Conservation (phyloP, 495 filamentous ascomycete species). For the Lichenothelia convexa region DNA sequence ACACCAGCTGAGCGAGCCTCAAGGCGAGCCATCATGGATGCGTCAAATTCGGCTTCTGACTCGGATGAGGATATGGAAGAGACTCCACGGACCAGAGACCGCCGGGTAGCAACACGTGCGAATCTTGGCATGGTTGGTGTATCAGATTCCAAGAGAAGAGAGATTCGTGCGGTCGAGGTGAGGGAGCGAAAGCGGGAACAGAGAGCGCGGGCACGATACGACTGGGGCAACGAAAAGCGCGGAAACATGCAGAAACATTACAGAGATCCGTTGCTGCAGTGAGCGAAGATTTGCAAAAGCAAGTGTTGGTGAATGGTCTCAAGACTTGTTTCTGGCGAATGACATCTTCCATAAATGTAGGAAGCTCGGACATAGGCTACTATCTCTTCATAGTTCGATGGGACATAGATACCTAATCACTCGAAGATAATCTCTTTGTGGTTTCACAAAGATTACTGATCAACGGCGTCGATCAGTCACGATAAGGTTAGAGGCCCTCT, state of each 20-base stretch:
- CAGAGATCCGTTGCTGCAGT: slow-evolving; percentile 26
- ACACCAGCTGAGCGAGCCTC: slow-evolving; percentile 38
- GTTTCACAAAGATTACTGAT: too few species aligned
- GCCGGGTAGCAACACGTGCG: slow-evolving; percentile 43
- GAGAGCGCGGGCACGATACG: slow-evolving; percentile 36
- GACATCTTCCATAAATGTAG: too few species aligned
- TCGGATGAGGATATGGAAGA: slow-evolving; percentile 26
- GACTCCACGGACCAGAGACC: slow-evolving; percentile 26
- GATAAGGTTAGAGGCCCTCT: too few species aligned
- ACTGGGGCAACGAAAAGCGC: slow-evolving; percentile 43
- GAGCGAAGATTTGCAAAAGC: too few species aligned
- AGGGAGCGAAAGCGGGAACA: slow-evolving; percentile 43
- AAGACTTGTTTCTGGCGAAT: too few species aligned
- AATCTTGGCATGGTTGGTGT: slow-evolving; percentile 63
- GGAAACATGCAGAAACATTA: slow-evolving; percentile 63
- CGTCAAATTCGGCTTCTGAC: slow-evolving; percentile 23
- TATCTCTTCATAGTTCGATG: too few species aligned
- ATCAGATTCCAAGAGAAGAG: slow-evolving; percentile 46
- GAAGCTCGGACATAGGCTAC: too few species aligned
- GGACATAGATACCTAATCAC: too few species aligned
- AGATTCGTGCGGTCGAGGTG: slow-evolving; percentile 44
- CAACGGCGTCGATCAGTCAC: too few species aligned
- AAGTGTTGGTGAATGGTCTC: too few species aligned
- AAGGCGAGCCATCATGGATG: slow-evolving; percentile 17
- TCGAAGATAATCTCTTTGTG: too few species aligned